Percentiles rank a stretch among this genome's conserved stretches.
These are phyloP conservation scores for Stromatinia cepivora DNA, from an alignment of 2,329 filamentous ascomycete species.

Conservation along the genomic window DNA sequence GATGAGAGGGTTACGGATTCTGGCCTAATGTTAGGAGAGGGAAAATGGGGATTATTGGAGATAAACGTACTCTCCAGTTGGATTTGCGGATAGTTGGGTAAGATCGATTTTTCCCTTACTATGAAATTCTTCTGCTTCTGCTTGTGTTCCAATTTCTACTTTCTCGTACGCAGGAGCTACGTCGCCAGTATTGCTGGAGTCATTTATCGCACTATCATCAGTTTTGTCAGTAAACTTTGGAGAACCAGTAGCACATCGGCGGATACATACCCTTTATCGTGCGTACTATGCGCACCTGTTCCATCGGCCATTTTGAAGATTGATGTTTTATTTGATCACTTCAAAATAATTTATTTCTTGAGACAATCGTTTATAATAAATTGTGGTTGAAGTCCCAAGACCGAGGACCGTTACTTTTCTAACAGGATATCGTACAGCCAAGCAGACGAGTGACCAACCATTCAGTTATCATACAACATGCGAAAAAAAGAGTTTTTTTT, in stretches of 20 bases:
- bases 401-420: not conserved
- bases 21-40: too few relatives aligned
- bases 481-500: not conserved
- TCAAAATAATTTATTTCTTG: not conserved
- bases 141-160: not conserved
- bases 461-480: not conserved
- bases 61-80: constrained; percentile 16
- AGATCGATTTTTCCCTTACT: constrained; percentile 9
- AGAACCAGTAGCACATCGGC: not conserved
- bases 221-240: not conserved
- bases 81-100: constrained; percentile 10
- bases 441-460: not conserved
- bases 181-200: not conserved
- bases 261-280: constrained; percentile 12
- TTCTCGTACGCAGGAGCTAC: constrained; percentile 6
- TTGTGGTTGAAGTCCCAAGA: not conserved
- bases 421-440: not conserved
- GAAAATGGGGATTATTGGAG: not conserved
- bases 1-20: constrained; percentile 57
- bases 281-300: not conserved
- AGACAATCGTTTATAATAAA: not conserved
- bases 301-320: constrained; percentile 18
- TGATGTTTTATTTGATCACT: not conserved
- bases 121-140: not conserved
- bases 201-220: constrained; percentile 2